Evolutionary conservation across 495 filamentous ascomycete species (phyloP), one percentile per base, ranked within the genome.

Genomic region (Niebla homalea): DNA sequence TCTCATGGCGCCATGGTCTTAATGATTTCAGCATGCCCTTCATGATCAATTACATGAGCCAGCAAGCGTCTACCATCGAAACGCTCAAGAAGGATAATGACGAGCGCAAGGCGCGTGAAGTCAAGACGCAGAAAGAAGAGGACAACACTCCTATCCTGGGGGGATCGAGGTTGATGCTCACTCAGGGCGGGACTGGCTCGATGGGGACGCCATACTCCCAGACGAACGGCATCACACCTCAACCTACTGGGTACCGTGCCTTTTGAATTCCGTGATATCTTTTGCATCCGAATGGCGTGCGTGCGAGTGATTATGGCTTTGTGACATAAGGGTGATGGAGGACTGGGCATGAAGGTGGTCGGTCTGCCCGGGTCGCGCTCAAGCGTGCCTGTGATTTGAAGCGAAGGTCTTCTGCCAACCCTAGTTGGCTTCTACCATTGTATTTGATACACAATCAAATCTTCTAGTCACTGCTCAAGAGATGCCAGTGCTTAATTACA

Each of bases 21-120:
- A 80, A 83, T 54, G 93, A 99, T 73, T 97, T 93, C 71, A 93
- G 90, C 49, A 97, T 99, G 93, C 93, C 93, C 15, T 99, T 89
- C 73, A 93, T 99, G 88, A 97, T 99, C 76, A 97, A 96, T 72
- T 82, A 89, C 67, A 76, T 97, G 58, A 83, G 79, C 66, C 86
- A 94, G 65, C 89, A 96, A 66, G 86, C 87, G 45, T 79, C 81
- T 26, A 81, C 90, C 19, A 83, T 99, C 55, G 80, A 87, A 53
- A 67, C 68, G 49, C 76, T 99, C 32, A 90, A 90, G 76, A 87
- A 85, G 55, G 93, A 99, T 70, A 97, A 97, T 63, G 93, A 99
- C 64, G 89, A 93, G 63, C 87, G 93, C 60, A 99, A 97, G 75
- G 73, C 76, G 21, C 82, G 80, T 53, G 93, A 99, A 67, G 79